Conservation (phyloP, 768 basidiomycete species). For the Stropharia rugosoannulata region DNA sequence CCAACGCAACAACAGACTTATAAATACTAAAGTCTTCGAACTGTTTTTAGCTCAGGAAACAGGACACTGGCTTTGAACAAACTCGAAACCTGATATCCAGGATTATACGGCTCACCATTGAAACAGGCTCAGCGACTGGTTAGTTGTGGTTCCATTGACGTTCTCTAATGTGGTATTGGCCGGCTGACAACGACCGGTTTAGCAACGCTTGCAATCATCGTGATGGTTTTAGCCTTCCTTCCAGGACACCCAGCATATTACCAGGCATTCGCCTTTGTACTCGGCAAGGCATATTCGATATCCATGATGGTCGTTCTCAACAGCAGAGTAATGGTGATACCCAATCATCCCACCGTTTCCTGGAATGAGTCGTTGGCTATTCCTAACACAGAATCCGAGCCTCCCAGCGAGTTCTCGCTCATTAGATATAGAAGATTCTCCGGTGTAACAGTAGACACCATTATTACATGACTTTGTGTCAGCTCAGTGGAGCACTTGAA, state of each 20-base stretch:
- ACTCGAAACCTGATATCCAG: not conserved
- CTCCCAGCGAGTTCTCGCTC: no score
- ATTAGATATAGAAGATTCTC: no score
- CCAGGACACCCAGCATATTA: not conserved
- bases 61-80: not conserved
- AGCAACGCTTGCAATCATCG: not conserved
- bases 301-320: not conserved
- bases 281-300: not conserved
- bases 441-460: no score
- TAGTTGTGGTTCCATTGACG: not conserved
- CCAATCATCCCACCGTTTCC: not conserved
- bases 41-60: not conserved
- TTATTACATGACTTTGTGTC: no score
- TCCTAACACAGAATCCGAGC: no score
- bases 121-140: constrained; percentile 1
- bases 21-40: not conserved
- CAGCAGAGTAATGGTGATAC: not conserved
- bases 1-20: no score
- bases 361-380: no score
- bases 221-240: not conserved
- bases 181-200: not conserved
- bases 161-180: not conserved
- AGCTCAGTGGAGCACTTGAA: no score
- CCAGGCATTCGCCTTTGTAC: not conserved
- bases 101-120: not conserved